phyloP scores from a whole-genome alignment of 495 filamentous ascomycete genomes.

The Aspergillus steynii region DNA sequence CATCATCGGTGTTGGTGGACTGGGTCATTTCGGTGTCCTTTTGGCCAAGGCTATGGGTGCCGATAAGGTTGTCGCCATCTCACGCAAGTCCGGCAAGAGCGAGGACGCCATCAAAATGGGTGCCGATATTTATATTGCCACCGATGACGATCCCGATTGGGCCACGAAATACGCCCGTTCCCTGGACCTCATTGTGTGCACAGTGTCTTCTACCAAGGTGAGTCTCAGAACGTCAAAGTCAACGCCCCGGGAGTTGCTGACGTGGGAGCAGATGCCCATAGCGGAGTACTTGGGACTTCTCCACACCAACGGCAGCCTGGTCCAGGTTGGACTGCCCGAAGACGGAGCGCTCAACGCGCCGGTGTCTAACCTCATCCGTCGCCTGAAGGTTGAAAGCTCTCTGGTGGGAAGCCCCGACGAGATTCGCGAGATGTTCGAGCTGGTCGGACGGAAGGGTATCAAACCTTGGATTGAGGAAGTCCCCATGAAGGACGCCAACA shows the following conservation, averaged over 20 bases:
- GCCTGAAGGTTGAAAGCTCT: constrained; percentile 68
- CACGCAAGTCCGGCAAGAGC: constrained; percentile 63
- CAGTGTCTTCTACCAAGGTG: constrained; percentile 67
- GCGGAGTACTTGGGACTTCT: constrained; percentile 67
- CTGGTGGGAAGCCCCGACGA: constrained; percentile 70
- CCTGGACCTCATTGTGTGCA: constrained; percentile 80
- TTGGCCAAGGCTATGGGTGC: constrained; percentile 68
- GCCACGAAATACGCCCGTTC: constrained; percentile 59
- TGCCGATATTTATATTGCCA: constrained; percentile 75
- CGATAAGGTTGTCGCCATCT: constrained; percentile 79
- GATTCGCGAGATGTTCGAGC: constrained; percentile 78
- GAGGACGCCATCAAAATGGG: constrained; percentile 66
- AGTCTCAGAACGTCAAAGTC: constrained; percentile 4
- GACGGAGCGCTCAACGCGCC: constrained; percentile 62
- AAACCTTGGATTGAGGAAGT: constrained; percentile 71
- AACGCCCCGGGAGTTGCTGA: background rate
- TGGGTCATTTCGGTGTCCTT: constrained; percentile 70
- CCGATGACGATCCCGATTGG: constrained; percentile 77
- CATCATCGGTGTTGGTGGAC: constrained; percentile 79
- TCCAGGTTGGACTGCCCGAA: constrained; percentile 77
- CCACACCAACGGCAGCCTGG: constrained; percentile 66
- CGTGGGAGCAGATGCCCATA: constrained; percentile 62
- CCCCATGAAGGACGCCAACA: constrained; percentile 74
- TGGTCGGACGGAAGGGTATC: constrained; percentile 71
- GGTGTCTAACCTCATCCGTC: constrained; percentile 65